Base-by-base conservation (phyloP, 2,329 filamentous ascomycete species). In the Fusarium domesticum region DNA sequence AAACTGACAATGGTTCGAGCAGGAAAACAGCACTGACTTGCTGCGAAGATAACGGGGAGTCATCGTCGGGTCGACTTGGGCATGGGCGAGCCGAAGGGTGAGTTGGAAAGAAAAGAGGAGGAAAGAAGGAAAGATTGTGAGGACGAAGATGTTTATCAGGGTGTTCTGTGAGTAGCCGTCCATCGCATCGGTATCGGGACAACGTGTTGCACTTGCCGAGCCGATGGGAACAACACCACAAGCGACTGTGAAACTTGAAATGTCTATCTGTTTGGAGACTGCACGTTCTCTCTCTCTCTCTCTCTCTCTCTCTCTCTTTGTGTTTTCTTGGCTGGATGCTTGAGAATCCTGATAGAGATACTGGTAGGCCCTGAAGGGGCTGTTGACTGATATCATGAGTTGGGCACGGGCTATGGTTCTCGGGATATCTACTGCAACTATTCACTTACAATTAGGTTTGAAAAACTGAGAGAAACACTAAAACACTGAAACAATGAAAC, bases 81-180 rank as follows among this genome's bases (percentile, higher is more conserved):
- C n/a, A n/a, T n/a, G n/a, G n/a, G n/a, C n/a, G n/a, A n/a, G n/a
- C n/a, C n/a, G n/a, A n/a, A n/a, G n/a, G n/a, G n/a, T n/a, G n/a
- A n/a, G n/a, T n/a, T n/a, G 23, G 23, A 28, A 28, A 28, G 10
- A 12, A 28, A 10, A 28, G 23, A 8, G 23, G 14, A 12, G 7
- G 7, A 12, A 12, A 5, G 34, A 39, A 33, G 32, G 25, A 35
- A 15, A 43, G n/a, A 36, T 12, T 28, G 36, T 18, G 36, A 30
- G 20, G 8, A 15, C 16, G 18, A 35, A 20, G 18, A 18, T 32
- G 45, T 33, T 55, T 55, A 55, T 55, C 51, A 54, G 37, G 52
- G 42, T 55, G 42, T 35, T 44, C 36, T 36, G 34, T 53, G 42
- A 18, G 31, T 53, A 17, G 39, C 38, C 47, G 49, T 43, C 51